Evolutionary conservation across 352 stramenopile genomes (phyloP), one percentile per base, ranked within the genome.

Genomic region (Phytophthora litchii): DNA sequence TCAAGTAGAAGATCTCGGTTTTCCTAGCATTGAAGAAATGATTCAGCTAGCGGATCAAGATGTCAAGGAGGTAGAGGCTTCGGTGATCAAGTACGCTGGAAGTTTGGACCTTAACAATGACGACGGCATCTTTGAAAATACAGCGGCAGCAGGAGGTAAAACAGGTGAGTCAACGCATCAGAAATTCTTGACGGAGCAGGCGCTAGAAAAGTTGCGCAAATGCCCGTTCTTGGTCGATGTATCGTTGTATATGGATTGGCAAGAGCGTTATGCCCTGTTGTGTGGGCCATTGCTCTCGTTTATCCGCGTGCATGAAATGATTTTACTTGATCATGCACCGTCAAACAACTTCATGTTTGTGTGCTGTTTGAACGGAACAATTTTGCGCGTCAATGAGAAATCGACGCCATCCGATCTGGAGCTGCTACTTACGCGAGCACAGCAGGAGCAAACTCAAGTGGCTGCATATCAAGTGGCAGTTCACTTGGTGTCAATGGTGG

Each of bases 251-350:
- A 78, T 76, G 64, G 53, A 80, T 60, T 88, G 78, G 78, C 67
- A 68, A 60, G 75, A 84, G 59, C 65, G 52, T 14, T 92, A 83
- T 74, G 81, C 68, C 36, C 76, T 73, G 1, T 68, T 76, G 31
- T 89, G 80, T 71, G 83, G 81, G 41, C 42, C 79, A 3, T 59
- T 92, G 67, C 77, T 70, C 55, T 63, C 53, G 35, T 92, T 92
- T 78, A 69, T 92, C 72, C 69, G 76, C 52, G 68, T 80, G 81
- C 77, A 92, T 88, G 83, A 92, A 67, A 85, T 89, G 79, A 89
- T 90, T 73, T 47, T 80, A 48, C 23, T 74, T 87, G 83, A 92
- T 89, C 80, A 89, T 89, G 83, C 66, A 60, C 53, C 66, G 19
- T 65, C 70, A 42, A 74, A 53, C 60, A 70, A 60, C 37, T 71